Percentiles rank a stretch among this genome's conserved stretches.
Conservation (phyloP, 495 filamentous ascomycete genomes). For the Neurospora sp. region DNA sequence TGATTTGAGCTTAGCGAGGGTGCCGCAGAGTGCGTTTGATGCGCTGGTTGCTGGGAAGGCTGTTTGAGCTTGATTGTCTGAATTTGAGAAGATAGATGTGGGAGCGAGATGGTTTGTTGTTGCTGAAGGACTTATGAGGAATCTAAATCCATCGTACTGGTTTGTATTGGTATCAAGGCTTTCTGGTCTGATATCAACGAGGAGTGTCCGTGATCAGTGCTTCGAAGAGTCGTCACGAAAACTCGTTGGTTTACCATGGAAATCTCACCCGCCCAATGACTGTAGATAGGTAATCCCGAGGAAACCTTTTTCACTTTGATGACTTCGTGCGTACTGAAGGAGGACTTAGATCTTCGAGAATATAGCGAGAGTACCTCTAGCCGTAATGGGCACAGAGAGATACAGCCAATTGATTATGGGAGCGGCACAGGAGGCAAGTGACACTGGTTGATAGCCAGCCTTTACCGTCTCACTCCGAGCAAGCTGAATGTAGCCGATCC, state of each 20-base stretch:
- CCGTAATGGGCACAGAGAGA: too few relatives aligned
- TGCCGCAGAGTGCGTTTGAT: slow-evolving; percentile 22
- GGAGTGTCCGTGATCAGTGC: neutral
- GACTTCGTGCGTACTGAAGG: too few relatives aligned
- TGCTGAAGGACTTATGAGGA: neutral
- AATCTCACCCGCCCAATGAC: neutral
- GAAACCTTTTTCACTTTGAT: too few relatives aligned
- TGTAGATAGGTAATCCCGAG: too few relatives aligned
- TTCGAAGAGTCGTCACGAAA: neutral
- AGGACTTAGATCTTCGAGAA: too few relatives aligned
- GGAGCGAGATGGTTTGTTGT: neutral
- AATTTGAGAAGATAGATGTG: neutral
- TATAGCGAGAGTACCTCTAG: too few relatives aligned
- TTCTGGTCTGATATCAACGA: neutral
- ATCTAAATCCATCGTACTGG: neutral
- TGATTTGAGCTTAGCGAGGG: slow-evolving; percentile 18
- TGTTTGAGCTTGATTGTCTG: neutral
- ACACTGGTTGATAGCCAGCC: too few relatives aligned
- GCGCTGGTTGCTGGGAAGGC: slow-evolving; percentile 10
- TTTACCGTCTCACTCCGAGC: neutral
- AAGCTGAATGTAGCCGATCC: neutral
- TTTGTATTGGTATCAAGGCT: neutral
- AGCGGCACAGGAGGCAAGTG: too few relatives aligned
- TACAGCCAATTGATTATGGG: too few relatives aligned
- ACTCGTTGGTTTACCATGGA: neutral